These are phyloP conservation scores for Skeletonema grethae DNA, from an alignment of 108 stramenopile species.

Conservation along the genomic window DNA sequence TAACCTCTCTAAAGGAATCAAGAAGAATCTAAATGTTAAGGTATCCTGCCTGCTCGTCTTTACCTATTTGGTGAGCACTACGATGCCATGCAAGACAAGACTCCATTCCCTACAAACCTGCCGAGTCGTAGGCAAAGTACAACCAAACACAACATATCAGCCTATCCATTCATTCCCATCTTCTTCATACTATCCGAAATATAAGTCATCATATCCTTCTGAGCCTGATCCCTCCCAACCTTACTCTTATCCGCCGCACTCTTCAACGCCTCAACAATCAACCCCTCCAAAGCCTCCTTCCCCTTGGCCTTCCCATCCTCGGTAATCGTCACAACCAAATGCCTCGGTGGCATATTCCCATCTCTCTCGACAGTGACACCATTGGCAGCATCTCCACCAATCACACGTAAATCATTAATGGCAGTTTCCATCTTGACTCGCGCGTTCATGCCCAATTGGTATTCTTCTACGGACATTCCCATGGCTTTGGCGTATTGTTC, in stretches of 20 bases:
- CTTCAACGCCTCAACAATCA: conserved; percentile 63
- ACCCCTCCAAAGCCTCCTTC: conserved; percentile 57
- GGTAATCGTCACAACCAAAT: conserved; percentile 71
- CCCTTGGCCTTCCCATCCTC: conserved; percentile 79
- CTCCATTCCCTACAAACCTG: neutral
- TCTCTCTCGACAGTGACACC: conserved; percentile 69
- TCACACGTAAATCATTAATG: conserved; percentile 57
- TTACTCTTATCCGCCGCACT: conserved; percentile 52
- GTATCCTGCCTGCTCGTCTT: too few species aligned
- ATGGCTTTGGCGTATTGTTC: conserved; percentile 78
- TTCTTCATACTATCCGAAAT: conserved; percentile 73
- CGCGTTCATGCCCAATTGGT: conserved; percentile 77
- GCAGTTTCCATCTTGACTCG: conserved; percentile 52
- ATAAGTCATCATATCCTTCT: conserved; percentile 83
- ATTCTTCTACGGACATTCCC: conserved; percentile 86
- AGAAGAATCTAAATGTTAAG: too few species aligned
- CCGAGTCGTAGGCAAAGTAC: neutral
- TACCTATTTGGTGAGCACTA: too few species aligned
- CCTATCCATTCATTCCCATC: conserved; percentile 19
- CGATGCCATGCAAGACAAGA: neutral
- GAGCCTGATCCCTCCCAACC: conserved; percentile 66
- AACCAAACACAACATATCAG: neutral
- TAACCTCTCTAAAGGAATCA: too few species aligned
- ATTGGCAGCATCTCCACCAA: conserved; percentile 55
- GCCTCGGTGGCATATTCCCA: conserved; percentile 73